Percentiles rank a stretch among this genome's conserved stretches.
These are phyloP conservation scores for Grosmannia clavigera DNA, from an alignment of 2,329 filamentous ascomycete species.

Conservation along the genomic window DNA sequence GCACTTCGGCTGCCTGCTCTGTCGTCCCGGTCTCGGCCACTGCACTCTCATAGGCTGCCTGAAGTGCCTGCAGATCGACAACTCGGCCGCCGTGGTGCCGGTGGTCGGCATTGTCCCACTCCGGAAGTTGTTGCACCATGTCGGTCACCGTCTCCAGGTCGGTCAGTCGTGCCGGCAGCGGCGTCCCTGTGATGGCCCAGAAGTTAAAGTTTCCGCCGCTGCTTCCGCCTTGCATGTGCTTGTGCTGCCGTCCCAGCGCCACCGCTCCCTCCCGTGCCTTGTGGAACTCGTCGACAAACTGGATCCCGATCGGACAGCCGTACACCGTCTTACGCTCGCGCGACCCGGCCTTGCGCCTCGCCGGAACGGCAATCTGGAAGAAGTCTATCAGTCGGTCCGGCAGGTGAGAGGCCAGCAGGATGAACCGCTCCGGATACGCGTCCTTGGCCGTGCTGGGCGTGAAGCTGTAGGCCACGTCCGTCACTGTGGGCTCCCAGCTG, in stretches of 20 bases:
- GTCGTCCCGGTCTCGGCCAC: slow-evolving; percentile 10
- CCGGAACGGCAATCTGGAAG: slow-evolving; percentile 12
- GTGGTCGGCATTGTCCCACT: slow-evolving; percentile 8
- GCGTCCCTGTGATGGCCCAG: slow-evolving; percentile 15
- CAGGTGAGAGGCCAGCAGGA: slow-evolving; percentile 12
- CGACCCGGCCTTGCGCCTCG: slow-evolving; percentile 5
- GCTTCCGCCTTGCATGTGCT: slow-evolving; percentile 5
- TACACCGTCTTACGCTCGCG: slow-evolving; percentile 12
- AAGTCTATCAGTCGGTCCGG: slow-evolving; percentile 10
- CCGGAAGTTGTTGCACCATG: slow-evolving; percentile 11
- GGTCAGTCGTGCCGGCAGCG: slow-evolving; percentile 10
- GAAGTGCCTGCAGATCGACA: slow-evolving; percentile 7
- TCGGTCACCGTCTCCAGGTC: slow-evolving; percentile 10
- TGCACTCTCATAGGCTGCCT: slow-evolving; percentile 11
- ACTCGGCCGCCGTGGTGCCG: slow-evolving; percentile 8
- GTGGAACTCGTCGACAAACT: slow-evolving; percentile 17
- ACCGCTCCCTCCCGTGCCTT: slow-evolving; percentile 8
- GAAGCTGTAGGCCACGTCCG: slow-evolving; percentile 6
- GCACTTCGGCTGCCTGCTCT: slow-evolving; percentile 9
- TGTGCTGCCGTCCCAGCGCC: slow-evolving; percentile 10
- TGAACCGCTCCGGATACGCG: slow-evolving; percentile 13
- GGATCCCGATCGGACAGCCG: slow-evolving; percentile 13
- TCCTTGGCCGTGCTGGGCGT: slow-evolving; percentile 10
- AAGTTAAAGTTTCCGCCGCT: slow-evolving; percentile 10
- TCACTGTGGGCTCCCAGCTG: slow-evolving; percentile 5